Evolutionary conservation across 2,329 filamentous ascomycete species (phyloP), one percentile per base, ranked within the genome.

Genomic region (Cercospora nicotianae): DNA sequence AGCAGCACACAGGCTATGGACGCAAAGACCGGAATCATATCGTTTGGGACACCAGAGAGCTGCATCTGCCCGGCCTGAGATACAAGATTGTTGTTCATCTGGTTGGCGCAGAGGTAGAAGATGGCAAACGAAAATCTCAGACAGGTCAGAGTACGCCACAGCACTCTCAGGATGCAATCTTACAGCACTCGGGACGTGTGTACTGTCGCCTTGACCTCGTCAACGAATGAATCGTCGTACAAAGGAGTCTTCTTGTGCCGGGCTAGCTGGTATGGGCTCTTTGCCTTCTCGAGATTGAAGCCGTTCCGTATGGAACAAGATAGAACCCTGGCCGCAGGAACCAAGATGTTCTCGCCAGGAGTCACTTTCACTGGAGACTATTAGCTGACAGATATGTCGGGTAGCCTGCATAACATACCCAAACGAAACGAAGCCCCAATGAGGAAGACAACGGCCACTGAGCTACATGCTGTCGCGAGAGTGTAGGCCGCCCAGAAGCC

Each of bases 21-120:
- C 8, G 60, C 65, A 28, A 69, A 63, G n/a, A 71, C 73, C 0
- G 74, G 74, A 0, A 80, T 61, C n/a, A 79, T 65, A 51, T 80
- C 79, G 68, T 80, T 80, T 0, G 79, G 78, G 5, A 76, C 72
- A 23, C 67, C 70, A 10, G 73, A 64, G 0, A 73, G 75, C n/a
- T 76, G 66, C 78, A 80, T 80, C 59, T 77, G 72, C 3, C 74
- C 75, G 3, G 78, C 76, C 69, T 79, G 79, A 4, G 79, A 79
- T 9, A 80, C 76, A 4, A 80, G 67, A 51, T 80, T 80, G 69
- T 78, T 79, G 65, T 76, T 75, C 77, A 79, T 80, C 62, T 80
- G 79, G 61, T 80, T 79, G 45, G 77, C 79, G 69, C 76, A 79
- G 20, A 79, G 69, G 65, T 77, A 79, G 67, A 78, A 80, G 7